These are phyloP conservation scores for Pinus albicaulis DNA, from an alignment of 75 land plant genomes.

Conservation along the genomic window DNA sequence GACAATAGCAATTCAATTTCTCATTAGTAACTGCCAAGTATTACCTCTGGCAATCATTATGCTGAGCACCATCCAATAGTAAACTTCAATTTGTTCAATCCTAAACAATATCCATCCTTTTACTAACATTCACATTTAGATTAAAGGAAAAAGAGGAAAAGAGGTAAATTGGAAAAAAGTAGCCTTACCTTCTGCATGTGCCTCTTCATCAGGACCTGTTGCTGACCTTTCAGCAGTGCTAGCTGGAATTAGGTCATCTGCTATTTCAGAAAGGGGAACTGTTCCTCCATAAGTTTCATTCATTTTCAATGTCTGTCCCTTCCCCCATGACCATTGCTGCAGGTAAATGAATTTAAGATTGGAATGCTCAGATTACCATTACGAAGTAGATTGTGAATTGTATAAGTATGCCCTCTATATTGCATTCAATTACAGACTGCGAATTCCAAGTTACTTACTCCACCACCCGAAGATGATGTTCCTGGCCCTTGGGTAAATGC, in stretches of 20 bases:
- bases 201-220: constrained; percentile 8
- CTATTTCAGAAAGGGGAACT: constrained; percentile 35
- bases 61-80: not conserved
- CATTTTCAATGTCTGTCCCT: constrained; percentile 39
- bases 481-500: constrained; percentile 43
- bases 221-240: constrained; percentile 7
- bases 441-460: constrained; percentile 20
- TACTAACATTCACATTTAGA: not conserved
- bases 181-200: constrained; percentile 19
- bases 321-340: constrained; percentile 56
- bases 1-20: not conserved
- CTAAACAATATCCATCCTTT: not conserved
- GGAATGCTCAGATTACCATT: not conserved
- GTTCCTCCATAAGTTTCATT: constrained; percentile 54
- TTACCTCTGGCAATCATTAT: not conserved
- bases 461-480: constrained; percentile 33
- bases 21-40: not conserved
- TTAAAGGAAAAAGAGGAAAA: not conserved
- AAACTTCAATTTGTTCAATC: not conserved
- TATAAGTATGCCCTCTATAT: not conserved
- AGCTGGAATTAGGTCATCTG: constrained; percentile 11
- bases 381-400: not conserved
- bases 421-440: constrained; percentile 11
- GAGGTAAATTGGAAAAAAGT: not conserved
- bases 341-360: not conserved